Evolutionary conservation across 345 rosid species (phyloP).

Genomic region (Eucalyptus dawsonii): DNA sequence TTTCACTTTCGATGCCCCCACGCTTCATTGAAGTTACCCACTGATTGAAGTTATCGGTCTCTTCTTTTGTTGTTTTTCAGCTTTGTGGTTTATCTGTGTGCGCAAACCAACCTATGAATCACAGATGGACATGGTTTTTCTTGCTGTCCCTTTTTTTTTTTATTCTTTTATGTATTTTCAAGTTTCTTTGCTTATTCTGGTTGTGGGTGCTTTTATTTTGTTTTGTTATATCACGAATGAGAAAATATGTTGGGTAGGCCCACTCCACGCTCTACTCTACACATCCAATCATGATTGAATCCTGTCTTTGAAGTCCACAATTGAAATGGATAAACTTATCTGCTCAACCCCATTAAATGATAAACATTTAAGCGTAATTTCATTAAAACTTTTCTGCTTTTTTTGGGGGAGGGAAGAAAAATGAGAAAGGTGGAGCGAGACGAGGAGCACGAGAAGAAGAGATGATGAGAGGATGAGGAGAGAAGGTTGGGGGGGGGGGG

Average conservation of each 20-base stretch:
- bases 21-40: background rate
- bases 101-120: background rate
- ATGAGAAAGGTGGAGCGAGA: background rate
- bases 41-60: background rate
- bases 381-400: background rate
- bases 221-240: background rate
- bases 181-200: background rate
- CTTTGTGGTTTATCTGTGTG: background rate
- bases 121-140: background rate
- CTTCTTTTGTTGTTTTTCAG: background rate
- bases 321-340: background rate
- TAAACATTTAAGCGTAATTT: background rate
- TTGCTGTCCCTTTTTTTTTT: background rate
- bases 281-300: background rate
- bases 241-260: background rate
- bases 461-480: background rate
- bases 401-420: background rate
- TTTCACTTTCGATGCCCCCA: background rate
- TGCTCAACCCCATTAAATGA: background rate
- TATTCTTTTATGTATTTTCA: background rate
- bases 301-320: background rate
- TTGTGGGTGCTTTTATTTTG: background rate
- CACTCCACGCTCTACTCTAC: background rate
- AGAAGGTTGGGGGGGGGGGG: background rate
- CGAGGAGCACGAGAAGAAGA: background rate